Evolutionary conservation across 2,329 filamentous ascomycete species (phyloP).

Genomic region (Aspergillus chevalieri): DNA sequence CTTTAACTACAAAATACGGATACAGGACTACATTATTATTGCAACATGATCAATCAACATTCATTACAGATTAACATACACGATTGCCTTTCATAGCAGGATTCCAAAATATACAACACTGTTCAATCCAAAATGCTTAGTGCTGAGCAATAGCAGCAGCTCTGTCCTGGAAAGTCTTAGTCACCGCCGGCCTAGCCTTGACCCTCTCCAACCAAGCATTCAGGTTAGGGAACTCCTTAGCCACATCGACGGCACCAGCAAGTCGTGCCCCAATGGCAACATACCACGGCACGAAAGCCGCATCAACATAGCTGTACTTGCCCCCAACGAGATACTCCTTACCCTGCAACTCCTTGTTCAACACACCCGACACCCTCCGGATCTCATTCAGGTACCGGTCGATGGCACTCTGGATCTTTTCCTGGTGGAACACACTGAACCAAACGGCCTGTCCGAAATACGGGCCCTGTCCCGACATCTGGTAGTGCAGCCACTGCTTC

Average conservation of each 20-base stretch:
- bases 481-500: conserved; percentile 43
- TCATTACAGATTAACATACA: not conserved
- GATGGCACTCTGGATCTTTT: conserved; percentile 38
- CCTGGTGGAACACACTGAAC: conserved; percentile 38
- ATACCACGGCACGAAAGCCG: conserved; percentile 38
- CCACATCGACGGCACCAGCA: conserved; percentile 16
- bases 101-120: not conserved
- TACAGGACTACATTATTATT: too few species aligned
- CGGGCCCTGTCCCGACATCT: conserved; percentile 43
- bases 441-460: conserved; percentile 45
- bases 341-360: conserved; percentile 35
- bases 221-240: conserved; percentile 24
- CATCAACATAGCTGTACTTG: conserved; percentile 39
- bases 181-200: conserved; percentile 20
- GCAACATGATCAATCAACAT: not conserved
- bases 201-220: conserved; percentile 25
- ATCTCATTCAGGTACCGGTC: conserved; percentile 43
- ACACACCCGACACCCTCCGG: conserved; percentile 39
- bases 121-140: not conserved
- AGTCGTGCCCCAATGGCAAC: conserved; percentile 2
- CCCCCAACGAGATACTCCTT: conserved; percentile 39
- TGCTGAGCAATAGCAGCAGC: conserved; percentile 6
- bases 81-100: too few species aligned
- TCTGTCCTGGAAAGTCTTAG: conserved; percentile 14
- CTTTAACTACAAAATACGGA: too few species aligned